Base-by-base conservation (phyloP, 805 yeast genomes). In the Sugiyamaella chiloensis region DNA sequence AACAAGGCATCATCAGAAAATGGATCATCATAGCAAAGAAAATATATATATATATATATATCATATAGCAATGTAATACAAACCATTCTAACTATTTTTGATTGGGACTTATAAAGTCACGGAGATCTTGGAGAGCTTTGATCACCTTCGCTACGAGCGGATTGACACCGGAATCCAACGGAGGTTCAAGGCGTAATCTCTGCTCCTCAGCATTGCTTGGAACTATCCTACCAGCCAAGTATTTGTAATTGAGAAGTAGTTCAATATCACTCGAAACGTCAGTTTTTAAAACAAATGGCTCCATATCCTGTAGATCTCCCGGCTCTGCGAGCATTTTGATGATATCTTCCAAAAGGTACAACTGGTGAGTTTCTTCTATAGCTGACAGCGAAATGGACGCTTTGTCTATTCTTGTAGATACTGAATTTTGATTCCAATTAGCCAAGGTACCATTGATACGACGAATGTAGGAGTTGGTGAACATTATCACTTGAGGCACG, bases 231-330 rank as follows among this genome's bases (percentile, higher is more conserved):
- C 90, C 77, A 4, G 85, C 75, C 52, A 90, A 68, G 56, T 81
- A 89, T 63, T 87, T 88, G 65, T 90, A 97, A 23, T 90, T 83
- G 52, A 87, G 72, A 34, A 90, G 72, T 55, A 87, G 86, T 47
- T 78, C 83, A 48, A 89, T 67, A 5, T 19, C 3, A 9, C 5
- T 21, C 20, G 20, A 14, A 12, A 34, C 4, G 9, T 34, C 20
- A 8, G 83, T 78, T 36, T 74, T 78, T 3, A 73, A 68, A 52
- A 90, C 74, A 21, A 75, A 79, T 40, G 76, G 63, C 47, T 73
- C 78, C 4, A 34, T 9, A 4, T 16, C 20, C 3, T 34, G 21
- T 9, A 34, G 11, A 4, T 19, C 37, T 23, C 73, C 76, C 35
- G 74, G 73, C n/a, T 74, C 78, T 52, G 79, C 76, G 50, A 84